These are phyloP conservation scores for Pichia sp. DNA, from an alignment of 1,139 yeast species.

Conservation along the genomic window DNA sequence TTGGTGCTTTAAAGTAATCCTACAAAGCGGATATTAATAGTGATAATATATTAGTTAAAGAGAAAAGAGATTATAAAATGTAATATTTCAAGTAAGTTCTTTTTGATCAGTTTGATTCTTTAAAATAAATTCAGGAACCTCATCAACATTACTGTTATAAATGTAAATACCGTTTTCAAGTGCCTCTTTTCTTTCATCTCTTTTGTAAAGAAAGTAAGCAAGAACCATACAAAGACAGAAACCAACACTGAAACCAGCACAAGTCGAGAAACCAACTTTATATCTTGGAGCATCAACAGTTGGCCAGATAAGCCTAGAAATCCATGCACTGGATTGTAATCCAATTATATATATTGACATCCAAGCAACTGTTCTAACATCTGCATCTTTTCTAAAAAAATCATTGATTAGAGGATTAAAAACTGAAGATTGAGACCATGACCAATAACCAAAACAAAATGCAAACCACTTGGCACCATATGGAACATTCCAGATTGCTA, in stretches of 20 bases:
- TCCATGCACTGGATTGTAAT: conserved; percentile 38
- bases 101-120: background rate
- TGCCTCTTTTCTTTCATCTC: conserved; percentile 48
- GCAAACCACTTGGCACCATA: conserved; percentile 46
- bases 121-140: conserved; percentile 1
- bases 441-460: conserved; percentile 40
- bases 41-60: too few relatives aligned
- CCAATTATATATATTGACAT: conserved; percentile 42
- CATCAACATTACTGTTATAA: conserved; percentile 34
- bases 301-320: conserved; percentile 42
- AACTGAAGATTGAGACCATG: conserved; percentile 41
- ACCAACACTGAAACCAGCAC: conserved; percentile 27
- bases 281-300: conserved; percentile 49
- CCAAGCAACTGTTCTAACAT: conserved; percentile 40
- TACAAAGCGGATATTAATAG: too few relatives aligned
- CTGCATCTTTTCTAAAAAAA: conserved; percentile 40
- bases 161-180: conserved; percentile 46
- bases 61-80: too few relatives aligned
- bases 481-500: conserved; percentile 44
- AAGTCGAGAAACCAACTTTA: conserved; percentile 39
- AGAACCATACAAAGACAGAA: conserved; percentile 28
- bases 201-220: conserved; percentile 52
- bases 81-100: too few relatives aligned
- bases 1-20: too few relatives aligned
- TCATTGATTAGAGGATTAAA: conserved; percentile 43